Percentiles rank a stretch among this genome's conserved stretches.
Conservation (phyloP, 345 rosid species). For the Citrus inodora region DNA sequence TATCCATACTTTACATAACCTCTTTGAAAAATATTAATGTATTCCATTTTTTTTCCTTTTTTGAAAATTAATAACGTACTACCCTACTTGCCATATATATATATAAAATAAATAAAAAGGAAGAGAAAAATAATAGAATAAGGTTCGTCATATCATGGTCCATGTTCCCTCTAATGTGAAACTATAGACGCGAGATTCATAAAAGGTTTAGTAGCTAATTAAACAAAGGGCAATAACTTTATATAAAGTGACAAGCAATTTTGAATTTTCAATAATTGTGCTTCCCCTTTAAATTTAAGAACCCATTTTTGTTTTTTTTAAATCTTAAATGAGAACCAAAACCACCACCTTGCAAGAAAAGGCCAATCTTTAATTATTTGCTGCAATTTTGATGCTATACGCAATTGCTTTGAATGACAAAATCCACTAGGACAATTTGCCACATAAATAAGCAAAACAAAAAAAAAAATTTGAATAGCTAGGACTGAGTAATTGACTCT, state of each 20-base stretch:
- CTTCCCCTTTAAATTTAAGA: neutral
- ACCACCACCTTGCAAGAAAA: neutral
- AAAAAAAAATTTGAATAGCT: neutral
- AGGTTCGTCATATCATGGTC: neutral
- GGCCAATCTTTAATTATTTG: neutral
- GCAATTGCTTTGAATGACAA: neutral
- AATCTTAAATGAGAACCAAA: neutral
- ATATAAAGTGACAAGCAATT: neutral
- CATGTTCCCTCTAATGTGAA: neutral
- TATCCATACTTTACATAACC: too few species aligned
- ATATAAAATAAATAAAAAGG: neutral
- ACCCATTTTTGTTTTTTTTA: neutral
- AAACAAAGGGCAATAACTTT: neutral
- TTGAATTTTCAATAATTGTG: neutral
- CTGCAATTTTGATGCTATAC: neutral
- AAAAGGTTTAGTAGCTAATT: neutral
- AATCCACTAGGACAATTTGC: neutral
- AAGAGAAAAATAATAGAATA: neutral
- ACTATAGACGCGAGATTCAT: neutral
- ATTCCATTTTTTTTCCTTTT: too few species aligned
- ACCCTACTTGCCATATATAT: neutral
- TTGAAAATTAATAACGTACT: neutral
- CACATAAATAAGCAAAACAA: neutral
- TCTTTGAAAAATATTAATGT: too few species aligned
- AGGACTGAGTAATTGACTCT: neutral